Percentiles rank a stretch among this genome's conserved stretches.
Conservation (phyloP, 2,329 filamentous ascomycete species). For the Hypoxylon sp. region DNA sequence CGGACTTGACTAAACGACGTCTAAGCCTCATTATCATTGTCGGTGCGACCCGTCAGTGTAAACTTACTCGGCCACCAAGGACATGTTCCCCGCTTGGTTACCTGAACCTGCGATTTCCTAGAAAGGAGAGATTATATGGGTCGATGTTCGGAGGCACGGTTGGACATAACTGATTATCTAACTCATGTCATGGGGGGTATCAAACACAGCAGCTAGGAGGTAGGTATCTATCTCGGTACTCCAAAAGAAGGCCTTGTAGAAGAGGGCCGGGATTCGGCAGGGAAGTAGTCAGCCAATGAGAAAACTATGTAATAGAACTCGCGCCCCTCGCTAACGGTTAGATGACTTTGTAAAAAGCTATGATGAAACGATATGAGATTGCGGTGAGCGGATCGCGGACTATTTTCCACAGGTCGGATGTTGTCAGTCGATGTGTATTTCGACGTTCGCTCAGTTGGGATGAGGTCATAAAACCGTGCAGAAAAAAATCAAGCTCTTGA, state of each 20-base stretch:
- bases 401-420: constrained; percentile 44
- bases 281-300: constrained; percentile 26
- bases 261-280: constrained; percentile 7
- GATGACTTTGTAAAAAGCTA: constrained; percentile 14
- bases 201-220: constrained; percentile 5
- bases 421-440: constrained; percentile 47
- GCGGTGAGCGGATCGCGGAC: constrained; percentile 29
- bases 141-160: constrained; percentile 34
- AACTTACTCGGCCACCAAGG: constrained; percentile 63
- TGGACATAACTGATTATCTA: constrained; percentile 41
- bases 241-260: constrained; percentile 18
- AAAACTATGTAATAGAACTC: constrained; percentile 18
- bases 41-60: constrained; percentile 8
- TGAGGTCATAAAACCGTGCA: constrained; percentile 46
- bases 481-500: constrained; percentile 18
- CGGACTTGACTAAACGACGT: constrained; percentile 66
- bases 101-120: constrained; percentile 16
- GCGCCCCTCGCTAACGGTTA: not conserved
- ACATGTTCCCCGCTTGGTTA: constrained; percentile 54
- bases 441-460: constrained; percentile 18
- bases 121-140: constrained; percentile 38
- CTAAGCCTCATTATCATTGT: constrained; percentile 32
- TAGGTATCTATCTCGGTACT: constrained; percentile 17
- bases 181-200: constrained; percentile 42
- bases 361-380: constrained; percentile 36